phyloP scores from a whole-genome alignment of 169 alveolate species.

The Neospora caninum region DNA sequence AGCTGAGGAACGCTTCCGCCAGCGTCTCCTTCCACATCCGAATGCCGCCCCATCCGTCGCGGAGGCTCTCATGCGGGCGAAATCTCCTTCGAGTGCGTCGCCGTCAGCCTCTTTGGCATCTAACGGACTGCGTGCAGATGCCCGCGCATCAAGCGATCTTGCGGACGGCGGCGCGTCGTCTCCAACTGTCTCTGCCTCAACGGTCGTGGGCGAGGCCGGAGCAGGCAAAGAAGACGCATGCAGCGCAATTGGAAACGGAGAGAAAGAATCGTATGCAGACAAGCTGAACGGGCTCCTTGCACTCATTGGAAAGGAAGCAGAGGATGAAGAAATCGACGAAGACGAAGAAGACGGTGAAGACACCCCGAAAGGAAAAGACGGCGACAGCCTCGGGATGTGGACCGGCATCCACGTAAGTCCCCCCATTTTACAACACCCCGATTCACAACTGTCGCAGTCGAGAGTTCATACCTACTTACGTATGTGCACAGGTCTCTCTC shows the following conservation, averaged over 20 bases:
- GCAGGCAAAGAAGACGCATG: not conserved
- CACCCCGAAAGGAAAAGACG: not conserved
- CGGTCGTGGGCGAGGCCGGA: no score
- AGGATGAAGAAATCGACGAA: not conserved
- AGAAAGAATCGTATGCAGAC: not conserved
- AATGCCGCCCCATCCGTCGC: not conserved
- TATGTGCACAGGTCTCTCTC: no score
- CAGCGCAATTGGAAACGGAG: not conserved
- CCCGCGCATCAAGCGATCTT: no score
- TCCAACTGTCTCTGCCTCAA: no score
- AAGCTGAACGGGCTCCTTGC: not conserved
- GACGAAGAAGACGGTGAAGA: conserved; percentile 14
- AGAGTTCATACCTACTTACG: no score
- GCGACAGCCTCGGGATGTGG: not conserved
- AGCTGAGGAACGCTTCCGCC: conserved; percentile 28
- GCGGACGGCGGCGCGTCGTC: no score
- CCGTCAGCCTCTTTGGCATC: no score
- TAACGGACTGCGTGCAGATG: no score
- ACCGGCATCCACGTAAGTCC: not conserved
- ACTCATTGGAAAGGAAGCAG: not conserved
- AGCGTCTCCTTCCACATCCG: conserved; percentile 25
- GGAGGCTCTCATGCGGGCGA: not conserved
- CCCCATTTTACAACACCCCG: not conserved
- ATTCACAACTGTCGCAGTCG: no score
- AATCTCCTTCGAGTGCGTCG: not conserved